Evolutionary conservation across 2,329 filamentous ascomycete genomes (phyloP).

Genomic region (Tricladium varicosporioides): DNA sequence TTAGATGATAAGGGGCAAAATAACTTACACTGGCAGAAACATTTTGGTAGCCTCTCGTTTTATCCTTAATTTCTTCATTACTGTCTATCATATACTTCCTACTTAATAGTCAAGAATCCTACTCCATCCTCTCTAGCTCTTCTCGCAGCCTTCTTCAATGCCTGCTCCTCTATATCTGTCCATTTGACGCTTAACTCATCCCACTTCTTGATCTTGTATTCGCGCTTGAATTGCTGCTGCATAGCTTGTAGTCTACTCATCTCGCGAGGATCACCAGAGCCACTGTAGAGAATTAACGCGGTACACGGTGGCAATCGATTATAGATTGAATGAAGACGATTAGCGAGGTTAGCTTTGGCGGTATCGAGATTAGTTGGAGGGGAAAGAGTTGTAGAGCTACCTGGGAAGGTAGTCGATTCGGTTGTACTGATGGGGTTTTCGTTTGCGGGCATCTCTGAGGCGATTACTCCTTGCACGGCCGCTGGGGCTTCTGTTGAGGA

Average conservation of each 20-base stretch:
- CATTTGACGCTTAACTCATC: slow-evolving; percentile 65
- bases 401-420: neutral
- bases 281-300: slow-evolving; percentile 62
- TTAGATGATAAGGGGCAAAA: too few relatives aligned
- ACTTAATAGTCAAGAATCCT: slow-evolving; percentile 43
- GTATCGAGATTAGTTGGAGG: slow-evolving; percentile 9
- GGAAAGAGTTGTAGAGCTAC: neutral
- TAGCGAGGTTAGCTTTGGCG: slow-evolving; percentile 29
- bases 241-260: slow-evolving; percentile 61
- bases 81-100: too few relatives aligned
- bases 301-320: slow-evolving; percentile 61
- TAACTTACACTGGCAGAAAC: too few relatives aligned
- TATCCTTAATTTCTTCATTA: too few relatives aligned
- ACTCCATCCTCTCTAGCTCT: slow-evolving; percentile 60
- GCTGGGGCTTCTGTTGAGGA: slow-evolving; percentile 2
- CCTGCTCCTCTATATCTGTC: slow-evolving; percentile 66
- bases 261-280: slow-evolving; percentile 65
- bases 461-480: too few relatives aligned
- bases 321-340: slow-evolving; percentile 55
- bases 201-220: slow-evolving; percentile 67
- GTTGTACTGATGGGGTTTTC: neutral
- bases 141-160: slow-evolving; percentile 54
- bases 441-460: too few relatives aligned
- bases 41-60: too few relatives aligned
- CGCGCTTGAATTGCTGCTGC: slow-evolving; percentile 59